Evolutionary conservation across 2,329 filamentous ascomycete species (phyloP).

Genomic region (Chlorencoelia australis): DNA sequence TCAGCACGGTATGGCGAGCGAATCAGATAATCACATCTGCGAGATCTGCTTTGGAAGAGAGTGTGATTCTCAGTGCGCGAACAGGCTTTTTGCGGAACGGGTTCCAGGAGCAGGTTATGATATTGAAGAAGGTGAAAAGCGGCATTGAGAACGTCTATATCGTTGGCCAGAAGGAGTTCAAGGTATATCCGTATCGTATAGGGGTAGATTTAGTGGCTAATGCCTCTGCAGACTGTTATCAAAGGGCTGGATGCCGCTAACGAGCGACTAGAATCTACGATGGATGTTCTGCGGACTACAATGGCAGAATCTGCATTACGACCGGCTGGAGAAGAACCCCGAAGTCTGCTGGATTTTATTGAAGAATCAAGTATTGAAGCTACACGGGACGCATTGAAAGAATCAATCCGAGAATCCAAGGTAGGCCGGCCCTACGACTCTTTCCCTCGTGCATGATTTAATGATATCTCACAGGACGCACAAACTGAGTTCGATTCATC

Average conservation of each 20-base stretch:
- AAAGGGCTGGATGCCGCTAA: conserved; percentile 58
- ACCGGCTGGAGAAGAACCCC: conserved; percentile 45
- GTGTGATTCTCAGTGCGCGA: conserved; percentile 60
- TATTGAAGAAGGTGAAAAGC: conserved; percentile 41
- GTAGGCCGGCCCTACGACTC: conserved; percentile 28
- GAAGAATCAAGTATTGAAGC: conserved; percentile 60
- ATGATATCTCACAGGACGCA: conserved; percentile 35
- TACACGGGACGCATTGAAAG: conserved; percentile 56
- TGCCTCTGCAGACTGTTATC: conserved; percentile 39
- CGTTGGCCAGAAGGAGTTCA: conserved; percentile 48
- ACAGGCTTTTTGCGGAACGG: conserved; percentile 56
- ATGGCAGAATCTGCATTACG: conserved; percentile 55
- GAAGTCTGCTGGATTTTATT: conserved; percentile 65
- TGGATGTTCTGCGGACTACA: conserved; percentile 53
- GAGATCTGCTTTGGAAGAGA: conserved; percentile 66
- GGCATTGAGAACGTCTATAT: conserved; percentile 47
- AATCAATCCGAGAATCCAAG: conserved; percentile 61
- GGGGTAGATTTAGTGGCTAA: conserved; percentile 5
- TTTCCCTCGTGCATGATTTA: background rate
- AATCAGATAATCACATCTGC: conserved; percentile 76
- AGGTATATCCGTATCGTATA: conserved; percentile 15
- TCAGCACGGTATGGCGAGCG: conserved; percentile 72
- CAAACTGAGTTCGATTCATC: conserved; percentile 64
- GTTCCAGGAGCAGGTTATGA: conserved; percentile 44
- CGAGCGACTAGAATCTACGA: conserved; percentile 52